Percentiles rank a stretch among this genome's conserved stretches.
These are phyloP conservation scores for Comarum palustre DNA, from an alignment of 306 rosid species.

Conservation along the genomic window DNA sequence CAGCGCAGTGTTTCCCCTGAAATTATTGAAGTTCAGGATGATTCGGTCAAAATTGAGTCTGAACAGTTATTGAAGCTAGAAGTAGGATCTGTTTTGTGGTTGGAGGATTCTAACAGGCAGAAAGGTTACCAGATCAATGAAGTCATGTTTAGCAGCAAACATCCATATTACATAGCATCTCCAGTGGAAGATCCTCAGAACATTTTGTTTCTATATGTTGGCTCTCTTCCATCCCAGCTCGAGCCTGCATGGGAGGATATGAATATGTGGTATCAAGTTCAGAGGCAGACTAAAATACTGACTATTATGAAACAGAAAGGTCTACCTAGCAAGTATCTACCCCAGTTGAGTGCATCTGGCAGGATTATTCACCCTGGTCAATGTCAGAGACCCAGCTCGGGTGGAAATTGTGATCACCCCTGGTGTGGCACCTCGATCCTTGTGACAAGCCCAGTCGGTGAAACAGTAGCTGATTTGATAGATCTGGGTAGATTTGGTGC, in stretches of 20 bases:
- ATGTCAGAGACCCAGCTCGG: slow-evolving; percentile 76
- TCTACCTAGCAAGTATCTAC: slow-evolving; percentile 75
- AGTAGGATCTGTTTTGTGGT: slow-evolving; percentile 73
- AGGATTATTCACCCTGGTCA: slow-evolving; percentile 94
- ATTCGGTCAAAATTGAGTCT: slow-evolving; percentile 50
- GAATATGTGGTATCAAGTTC: slow-evolving; percentile 97
- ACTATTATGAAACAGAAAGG: slow-evolving; percentile 88
- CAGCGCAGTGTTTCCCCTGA: slow-evolving; percentile 76
- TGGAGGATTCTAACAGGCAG: slow-evolving; percentile 85
- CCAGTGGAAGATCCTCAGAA: slow-evolving; percentile 77
- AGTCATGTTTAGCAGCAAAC: slow-evolving; percentile 48
- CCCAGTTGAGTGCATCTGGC: slow-evolving; percentile 82
- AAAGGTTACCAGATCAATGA: slow-evolving; percentile 82
- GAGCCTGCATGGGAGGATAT: slow-evolving; percentile 99
- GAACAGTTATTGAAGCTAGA: slow-evolving; percentile 75
- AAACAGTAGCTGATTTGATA: slow-evolving; percentile 72
- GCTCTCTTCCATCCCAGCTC: slow-evolving; percentile 82
- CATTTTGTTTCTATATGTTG: slow-evolving; percentile 67
- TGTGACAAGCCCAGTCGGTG: slow-evolving; percentile 86
- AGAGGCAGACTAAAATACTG: slow-evolving; percentile 89
- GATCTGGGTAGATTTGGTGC: slow-evolving; percentile 59
- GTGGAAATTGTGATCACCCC: slow-evolving; percentile 91
- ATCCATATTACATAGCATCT: slow-evolving; percentile 66
- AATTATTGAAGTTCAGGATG: slow-evolving; percentile 90
- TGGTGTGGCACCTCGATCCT: slow-evolving; percentile 99